Percentiles rank a stretch among this genome's conserved stretches.
Evolutionary conservation across 257 asterid species (phyloP).

Genomic region (Asclepias syriaca): DNA sequence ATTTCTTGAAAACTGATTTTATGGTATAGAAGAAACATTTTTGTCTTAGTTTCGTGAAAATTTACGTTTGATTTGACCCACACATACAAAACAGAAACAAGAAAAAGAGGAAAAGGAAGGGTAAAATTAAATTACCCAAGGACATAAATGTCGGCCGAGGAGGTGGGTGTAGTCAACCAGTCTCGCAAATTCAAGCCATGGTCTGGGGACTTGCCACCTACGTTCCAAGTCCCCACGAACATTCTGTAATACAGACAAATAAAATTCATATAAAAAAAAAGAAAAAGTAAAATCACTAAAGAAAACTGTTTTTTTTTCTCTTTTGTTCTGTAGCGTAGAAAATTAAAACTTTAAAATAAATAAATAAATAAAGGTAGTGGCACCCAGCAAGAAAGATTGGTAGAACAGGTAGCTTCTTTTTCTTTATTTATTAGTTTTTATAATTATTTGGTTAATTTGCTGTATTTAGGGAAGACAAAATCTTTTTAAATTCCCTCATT

Average conservation of each 20-base stretch:
- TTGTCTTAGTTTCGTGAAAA: not conserved
- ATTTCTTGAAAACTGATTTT: conserved; percentile 72
- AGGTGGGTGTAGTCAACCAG: conserved; percentile 54
- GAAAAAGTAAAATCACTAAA: not conserved
- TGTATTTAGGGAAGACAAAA: too few species aligned
- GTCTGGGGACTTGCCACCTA: conserved; percentile 82
- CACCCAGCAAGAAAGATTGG: too few species aligned
- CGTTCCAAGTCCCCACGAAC: conserved; percentile 97
- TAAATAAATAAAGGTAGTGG: too few species aligned
- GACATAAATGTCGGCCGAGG: conserved; percentile 72
- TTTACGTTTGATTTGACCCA: too few species aligned
- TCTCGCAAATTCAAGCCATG: conserved; percentile 46
- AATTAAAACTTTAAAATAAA: not conserved
- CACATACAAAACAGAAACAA: not conserved
- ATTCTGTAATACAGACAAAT: conserved; percentile 33
- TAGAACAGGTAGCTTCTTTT: too few species aligned
- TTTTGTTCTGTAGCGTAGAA: not conserved
- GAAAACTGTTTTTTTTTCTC: not conserved
- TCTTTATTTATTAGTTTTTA: too few species aligned
- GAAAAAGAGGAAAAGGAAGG: not conserved
- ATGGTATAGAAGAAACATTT: not conserved
- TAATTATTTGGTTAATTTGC: not conserved
- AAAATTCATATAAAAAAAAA: not conserved
- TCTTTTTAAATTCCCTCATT: too few species aligned
- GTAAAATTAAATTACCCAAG: conserved; percentile 49